Evolutionary conservation across 441 rosid species (phyloP).

Genomic region (Pelargonium australe): DNA sequence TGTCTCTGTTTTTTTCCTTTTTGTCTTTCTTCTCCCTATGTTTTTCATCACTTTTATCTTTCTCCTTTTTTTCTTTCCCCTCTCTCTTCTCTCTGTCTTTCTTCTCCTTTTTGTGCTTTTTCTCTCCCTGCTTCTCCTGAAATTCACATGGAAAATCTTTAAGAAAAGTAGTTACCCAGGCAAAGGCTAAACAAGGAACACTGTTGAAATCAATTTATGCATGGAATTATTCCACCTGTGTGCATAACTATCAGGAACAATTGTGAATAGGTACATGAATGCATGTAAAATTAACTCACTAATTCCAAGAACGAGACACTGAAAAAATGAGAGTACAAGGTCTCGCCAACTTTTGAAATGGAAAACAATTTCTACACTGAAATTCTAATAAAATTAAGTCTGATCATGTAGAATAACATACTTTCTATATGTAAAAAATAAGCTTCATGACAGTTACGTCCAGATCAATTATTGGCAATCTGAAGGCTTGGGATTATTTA

Average conservation of each 20-base stretch:
- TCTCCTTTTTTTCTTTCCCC: slow-evolving; percentile 38
- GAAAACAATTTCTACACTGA: neutral
- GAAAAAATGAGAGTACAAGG: neutral
- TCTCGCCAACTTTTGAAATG: neutral
- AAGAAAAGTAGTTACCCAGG: neutral
- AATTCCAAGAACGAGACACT: neutral
- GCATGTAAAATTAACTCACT: neutral
- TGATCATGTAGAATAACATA: neutral
- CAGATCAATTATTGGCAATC: neutral
- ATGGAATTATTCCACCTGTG: neutral
- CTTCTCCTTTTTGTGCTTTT: slow-evolving; percentile 39
- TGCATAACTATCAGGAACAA: neutral
- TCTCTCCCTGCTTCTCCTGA: slow-evolving; percentile 38
- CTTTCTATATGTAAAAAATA: neutral
- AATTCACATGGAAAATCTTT: slow-evolving; percentile 8
- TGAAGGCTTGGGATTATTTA: neutral
- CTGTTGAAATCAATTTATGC: neutral
- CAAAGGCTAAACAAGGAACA: slow-evolving; percentile 6
- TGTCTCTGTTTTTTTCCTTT: slow-evolving; percentile 34
- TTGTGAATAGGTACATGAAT: neutral
- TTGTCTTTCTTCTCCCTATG: slow-evolving; percentile 43
- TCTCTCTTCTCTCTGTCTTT: slow-evolving; percentile 37
- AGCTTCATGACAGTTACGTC: neutral
- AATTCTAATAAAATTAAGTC: neutral
- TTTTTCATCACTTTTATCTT: slow-evolving; percentile 38